phyloP scores from a whole-genome alignment of 1,139 yeast species.

The Yamadazyma sp. region DNA sequence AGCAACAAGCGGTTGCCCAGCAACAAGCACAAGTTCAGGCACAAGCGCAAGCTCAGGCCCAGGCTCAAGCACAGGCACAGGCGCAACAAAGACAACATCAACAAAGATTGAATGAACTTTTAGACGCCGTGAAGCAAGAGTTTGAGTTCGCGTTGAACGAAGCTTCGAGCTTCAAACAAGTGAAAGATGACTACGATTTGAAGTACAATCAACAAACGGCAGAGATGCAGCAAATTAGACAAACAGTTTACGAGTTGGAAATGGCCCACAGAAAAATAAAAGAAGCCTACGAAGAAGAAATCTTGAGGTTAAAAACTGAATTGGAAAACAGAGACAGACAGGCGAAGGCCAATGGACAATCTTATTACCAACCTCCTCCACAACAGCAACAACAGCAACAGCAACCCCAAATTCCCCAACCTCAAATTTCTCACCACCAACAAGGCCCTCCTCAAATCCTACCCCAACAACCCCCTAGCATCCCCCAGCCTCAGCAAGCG shows the following conservation, averaged over 20 bases:
- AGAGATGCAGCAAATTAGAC: constrained; percentile 93
- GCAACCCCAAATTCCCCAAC: constrained; percentile 21
- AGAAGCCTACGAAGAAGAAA: constrained; percentile 94
- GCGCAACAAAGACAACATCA: constrained; percentile 46
- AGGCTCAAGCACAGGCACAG: constrained; percentile 23
- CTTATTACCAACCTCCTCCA: constrained; percentile 23
- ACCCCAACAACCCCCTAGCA: constrained; percentile 12
- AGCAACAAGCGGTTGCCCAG: constrained; percentile 17
- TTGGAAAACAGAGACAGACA: constrained; percentile 71
- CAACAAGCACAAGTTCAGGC: constrained; percentile 18
- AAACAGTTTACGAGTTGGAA: constrained; percentile 90
- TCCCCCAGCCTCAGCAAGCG: constrained; percentile 8
- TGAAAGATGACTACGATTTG: constrained; percentile 90
- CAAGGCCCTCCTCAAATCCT: constrained; percentile 10
- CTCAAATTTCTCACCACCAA: constrained; percentile 13
- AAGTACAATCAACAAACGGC: constrained; percentile 90
- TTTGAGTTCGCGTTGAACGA: constrained; percentile 85
- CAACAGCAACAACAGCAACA: constrained; percentile 19
- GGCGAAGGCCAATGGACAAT: constrained; percentile 23
- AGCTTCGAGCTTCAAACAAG: constrained; percentile 83
- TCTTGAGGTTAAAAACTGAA: constrained; percentile 80
- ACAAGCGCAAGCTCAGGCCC: constrained; percentile 20
- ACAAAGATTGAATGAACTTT: constrained; percentile 67
- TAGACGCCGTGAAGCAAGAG: constrained; percentile 92
- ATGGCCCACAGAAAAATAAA: constrained; percentile 93